These are phyloP conservation scores for Quercus robur DNA, from an alignment of 306 rosid species.

Conservation along the genomic window DNA sequence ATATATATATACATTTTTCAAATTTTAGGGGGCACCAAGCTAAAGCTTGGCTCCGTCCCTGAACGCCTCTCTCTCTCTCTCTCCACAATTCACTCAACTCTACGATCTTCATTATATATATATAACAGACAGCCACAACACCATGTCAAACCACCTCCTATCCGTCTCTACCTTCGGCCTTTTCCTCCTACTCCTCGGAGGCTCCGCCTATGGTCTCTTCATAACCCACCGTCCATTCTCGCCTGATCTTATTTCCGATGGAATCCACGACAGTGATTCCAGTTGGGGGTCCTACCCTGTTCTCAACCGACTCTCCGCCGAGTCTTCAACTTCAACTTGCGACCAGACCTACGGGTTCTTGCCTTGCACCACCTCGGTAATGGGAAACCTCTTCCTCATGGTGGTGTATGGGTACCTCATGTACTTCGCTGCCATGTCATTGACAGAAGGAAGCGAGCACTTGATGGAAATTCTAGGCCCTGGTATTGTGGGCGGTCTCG, in stretches of 20 bases:
- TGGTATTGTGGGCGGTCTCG: conserved; percentile 86
- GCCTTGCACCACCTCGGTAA: conserved; percentile 44
- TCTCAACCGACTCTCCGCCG: conserved; percentile 22
- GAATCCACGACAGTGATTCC: conserved; percentile 17
- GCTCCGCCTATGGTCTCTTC: no score
- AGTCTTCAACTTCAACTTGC: conserved; percentile 43
- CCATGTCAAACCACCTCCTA: no score
- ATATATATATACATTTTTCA: no score
- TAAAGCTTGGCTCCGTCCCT: no score
- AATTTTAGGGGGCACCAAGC: no score
- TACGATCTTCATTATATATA: no score
- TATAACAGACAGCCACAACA: no score
- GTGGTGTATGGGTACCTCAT: conserved; percentile 64
- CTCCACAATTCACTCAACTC: no score
- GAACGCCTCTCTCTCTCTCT: no score
- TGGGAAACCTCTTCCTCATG: conserved; percentile 64
- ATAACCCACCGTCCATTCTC: conserved; percentile 5
- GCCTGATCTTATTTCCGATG: conserved; percentile 43
- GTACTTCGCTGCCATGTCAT: conserved; percentile 68
- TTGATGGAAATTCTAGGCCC: conserved; percentile 93
- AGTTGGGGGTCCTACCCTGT: conserved; percentile 3
- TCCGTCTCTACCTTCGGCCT: no score
- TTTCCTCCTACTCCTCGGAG: no score
- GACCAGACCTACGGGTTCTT: conserved; percentile 54
- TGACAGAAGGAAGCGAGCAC: conserved; percentile 76